phyloP scores from a whole-genome alignment of 345 rosid species.

The Ceriops tagal region DNA sequence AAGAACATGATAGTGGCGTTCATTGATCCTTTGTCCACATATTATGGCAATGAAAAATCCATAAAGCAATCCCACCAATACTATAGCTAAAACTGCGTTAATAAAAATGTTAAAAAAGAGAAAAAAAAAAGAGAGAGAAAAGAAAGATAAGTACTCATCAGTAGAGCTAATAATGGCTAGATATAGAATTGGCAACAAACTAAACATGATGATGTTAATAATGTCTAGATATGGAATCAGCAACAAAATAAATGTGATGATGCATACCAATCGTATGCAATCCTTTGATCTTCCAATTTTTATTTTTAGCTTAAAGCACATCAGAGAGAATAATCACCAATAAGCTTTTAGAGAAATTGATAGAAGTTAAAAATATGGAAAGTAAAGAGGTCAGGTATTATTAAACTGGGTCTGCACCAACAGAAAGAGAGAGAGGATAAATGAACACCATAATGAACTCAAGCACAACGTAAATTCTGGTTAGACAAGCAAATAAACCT shows the following conservation, averaged over 20 bases:
- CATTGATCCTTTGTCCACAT: conserved; percentile 97
- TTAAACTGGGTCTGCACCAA: background rate
- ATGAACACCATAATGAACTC: too few species aligned
- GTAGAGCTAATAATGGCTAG: background rate
- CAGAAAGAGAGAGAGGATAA: too few species aligned
- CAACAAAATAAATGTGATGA: background rate
- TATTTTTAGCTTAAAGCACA: background rate
- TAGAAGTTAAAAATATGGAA: background rate
- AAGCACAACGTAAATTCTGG: too few species aligned
- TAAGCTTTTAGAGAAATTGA: background rate
- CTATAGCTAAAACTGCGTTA: conserved; percentile 76
- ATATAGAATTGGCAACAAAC: background rate
- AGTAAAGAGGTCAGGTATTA: background rate
- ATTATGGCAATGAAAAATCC: conserved; percentile 98
- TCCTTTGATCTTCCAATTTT: background rate
- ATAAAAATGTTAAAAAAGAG: conserved; percentile 2
- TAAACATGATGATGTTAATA: too few species aligned
- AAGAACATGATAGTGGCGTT: conserved; percentile 94
- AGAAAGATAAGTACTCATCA: conserved; percentile 3
- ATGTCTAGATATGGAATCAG: background rate
- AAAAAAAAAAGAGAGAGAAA: background rate
- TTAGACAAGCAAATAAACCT: too few species aligned
- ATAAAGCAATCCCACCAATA: conserved; percentile 94
- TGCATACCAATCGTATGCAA: background rate
- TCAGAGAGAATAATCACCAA: background rate